A percentile compares a stretch with the other conserved stretches of the same genome.
Conservation (phyloP, 306 rosid genomes). For the Cucurbita pepo region DNA sequence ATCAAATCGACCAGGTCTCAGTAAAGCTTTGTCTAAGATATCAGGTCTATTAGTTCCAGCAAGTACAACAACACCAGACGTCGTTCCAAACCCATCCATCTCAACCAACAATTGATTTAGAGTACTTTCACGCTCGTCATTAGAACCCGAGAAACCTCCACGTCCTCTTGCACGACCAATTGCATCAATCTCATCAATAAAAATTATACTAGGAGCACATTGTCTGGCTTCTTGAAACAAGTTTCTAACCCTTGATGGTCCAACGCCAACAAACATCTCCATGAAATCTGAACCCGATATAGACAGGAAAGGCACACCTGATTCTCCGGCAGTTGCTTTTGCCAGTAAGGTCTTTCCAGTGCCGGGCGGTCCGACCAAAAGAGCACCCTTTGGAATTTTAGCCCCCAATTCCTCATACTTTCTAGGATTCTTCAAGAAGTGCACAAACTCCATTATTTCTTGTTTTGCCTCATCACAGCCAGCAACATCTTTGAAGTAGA, state of each 20-base stretch:
- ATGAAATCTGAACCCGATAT: constrained; percentile 88
- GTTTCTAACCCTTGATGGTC: constrained; percentile 92
- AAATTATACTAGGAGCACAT: constrained; percentile 86
- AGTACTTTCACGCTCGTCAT: constrained; percentile 96
- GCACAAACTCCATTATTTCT: constrained; percentile 97
- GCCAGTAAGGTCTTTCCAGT: constrained; percentile 97
- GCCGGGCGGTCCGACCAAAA: constrained; percentile 93
- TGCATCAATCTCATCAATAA: constrained; percentile 96
- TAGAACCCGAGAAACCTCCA: constrained; percentile 74
- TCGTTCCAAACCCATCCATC: constrained; percentile 97
- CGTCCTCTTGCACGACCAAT: constrained; percentile 98
- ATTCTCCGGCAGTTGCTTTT: constrained; percentile 96
- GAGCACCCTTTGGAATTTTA: constrained; percentile 93
- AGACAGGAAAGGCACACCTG: constrained; percentile 90
- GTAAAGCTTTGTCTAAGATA: constrained; percentile 80
- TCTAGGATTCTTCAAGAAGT: constrained; percentile 82
- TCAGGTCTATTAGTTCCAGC: constrained; percentile 99
- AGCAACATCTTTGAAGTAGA: constrained; percentile 84
- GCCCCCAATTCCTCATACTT: constrained; percentile 94
- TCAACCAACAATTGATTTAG: constrained; percentile 91
- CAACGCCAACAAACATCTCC: constrained; percentile 99
- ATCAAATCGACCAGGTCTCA: constrained; percentile 93
- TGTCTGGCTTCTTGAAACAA: constrained; percentile 93
- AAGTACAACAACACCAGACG: constrained; percentile 89
- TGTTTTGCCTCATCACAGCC: constrained; percentile 97